Conservation (phyloP, 441 rosid species). For the Aleurites moluccanus region DNA sequence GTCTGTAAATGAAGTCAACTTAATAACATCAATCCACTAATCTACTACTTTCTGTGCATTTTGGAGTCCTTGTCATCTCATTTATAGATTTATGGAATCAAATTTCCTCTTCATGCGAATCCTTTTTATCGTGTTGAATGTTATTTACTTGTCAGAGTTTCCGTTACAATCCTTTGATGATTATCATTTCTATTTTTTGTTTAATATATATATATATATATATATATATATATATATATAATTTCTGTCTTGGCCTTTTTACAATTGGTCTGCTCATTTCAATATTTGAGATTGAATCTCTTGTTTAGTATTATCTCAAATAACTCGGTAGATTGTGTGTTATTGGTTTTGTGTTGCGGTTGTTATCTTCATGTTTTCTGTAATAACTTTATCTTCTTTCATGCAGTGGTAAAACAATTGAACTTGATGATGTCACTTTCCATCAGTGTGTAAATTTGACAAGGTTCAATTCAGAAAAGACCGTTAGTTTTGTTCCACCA, state of each 20-base stretch:
- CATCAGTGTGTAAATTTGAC: constrained; percentile 98
- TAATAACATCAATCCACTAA: neutral
- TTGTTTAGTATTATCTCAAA: neutral
- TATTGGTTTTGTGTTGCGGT: neutral
- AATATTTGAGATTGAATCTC: neutral
- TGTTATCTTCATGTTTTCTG: constrained; percentile 1
- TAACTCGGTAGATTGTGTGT: neutral
- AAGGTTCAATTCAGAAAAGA: constrained; percentile 97
- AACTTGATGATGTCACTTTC: constrained; percentile 98
- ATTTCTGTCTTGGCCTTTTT: neutral
- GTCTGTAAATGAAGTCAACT: neutral
- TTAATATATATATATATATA: neutral
- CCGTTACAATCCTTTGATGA: neutral
- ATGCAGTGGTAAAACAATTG: constrained; percentile 98
- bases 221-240: too few species aligned
- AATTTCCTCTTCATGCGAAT: neutral
- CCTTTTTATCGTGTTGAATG: neutral
- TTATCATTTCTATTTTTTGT: neutral
- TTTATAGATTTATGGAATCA: neutral
- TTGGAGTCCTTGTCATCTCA: neutral
- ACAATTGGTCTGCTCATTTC: neutral
- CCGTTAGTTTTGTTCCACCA: constrained; percentile 99
- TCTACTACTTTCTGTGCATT: neutral
- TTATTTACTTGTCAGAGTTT: neutral
- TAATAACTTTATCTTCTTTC: constrained; percentile 15